Percentiles rank a stretch among this genome's conserved stretches.
Evolutionary conservation across 2,329 filamentous ascomycete species (phyloP).

Genomic region (Xylariaceae sp.): DNA sequence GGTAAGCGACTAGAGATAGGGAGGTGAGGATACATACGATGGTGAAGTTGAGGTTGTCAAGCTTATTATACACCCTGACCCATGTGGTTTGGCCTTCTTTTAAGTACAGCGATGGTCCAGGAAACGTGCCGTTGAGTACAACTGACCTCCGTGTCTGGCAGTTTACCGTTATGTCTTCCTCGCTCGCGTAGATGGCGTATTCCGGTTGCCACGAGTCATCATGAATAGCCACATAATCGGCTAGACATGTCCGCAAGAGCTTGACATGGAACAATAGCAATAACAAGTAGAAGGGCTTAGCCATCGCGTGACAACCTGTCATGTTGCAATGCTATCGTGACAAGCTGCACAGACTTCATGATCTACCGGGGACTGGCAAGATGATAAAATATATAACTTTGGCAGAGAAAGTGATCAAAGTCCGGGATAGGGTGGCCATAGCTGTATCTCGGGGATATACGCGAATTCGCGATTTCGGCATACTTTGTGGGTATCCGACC

Average conservation of each 20-base stretch:
- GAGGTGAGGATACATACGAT: conserved; percentile 36
- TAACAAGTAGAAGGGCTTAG: conserved; percentile 20
- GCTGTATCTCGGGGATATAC: conserved; percentile 9
- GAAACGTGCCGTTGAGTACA: conserved; percentile 48
- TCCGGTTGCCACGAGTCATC: conserved; percentile 30
- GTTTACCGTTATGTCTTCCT: conserved; percentile 38
- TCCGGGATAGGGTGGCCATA: not conserved
- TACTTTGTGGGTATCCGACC: conserved; percentile 15
- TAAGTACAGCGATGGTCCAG: conserved; percentile 46
- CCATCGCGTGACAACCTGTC: conserved; percentile 21
- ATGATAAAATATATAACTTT: conserved; percentile 11
- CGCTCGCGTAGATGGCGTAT: conserved; percentile 29
- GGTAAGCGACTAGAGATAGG: not conserved
- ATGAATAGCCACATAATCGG: conserved; percentile 23
- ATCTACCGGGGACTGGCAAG: conserved; percentile 1
- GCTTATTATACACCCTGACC: conserved; percentile 55
- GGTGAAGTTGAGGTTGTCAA: conserved; percentile 47
- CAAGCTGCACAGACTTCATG: conserved; percentile 1
- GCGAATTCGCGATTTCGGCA: conserved; percentile 17
- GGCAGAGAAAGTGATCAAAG: not conserved
- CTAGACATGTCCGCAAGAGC: conserved; percentile 23
- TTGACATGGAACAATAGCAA: conserved; percentile 21
- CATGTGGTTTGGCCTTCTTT: conserved; percentile 46
- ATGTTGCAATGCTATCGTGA: conserved; percentile 9
- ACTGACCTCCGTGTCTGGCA: conserved; percentile 44